Evolutionary conservation across 768 basidiomycete species (phyloP).

Genomic region (Boletus subcaerulescens): DNA sequence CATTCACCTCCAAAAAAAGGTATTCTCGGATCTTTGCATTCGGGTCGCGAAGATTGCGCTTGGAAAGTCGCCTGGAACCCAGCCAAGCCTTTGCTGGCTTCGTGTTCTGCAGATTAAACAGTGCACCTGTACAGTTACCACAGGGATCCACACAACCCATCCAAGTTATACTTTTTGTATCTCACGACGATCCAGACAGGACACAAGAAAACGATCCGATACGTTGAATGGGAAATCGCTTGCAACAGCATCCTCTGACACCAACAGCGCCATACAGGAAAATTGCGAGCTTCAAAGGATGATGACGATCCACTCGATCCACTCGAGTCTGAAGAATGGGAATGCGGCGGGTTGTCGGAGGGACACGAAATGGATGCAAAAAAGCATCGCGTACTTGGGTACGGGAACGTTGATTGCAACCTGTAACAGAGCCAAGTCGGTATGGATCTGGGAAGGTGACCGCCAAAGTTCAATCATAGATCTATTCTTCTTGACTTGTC

Average conservation of each 20-base stretch:
- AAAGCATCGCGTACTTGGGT: constrained; percentile 79
- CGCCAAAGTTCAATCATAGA: not conserved
- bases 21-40: not conserved
- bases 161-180: constrained; percentile 40
- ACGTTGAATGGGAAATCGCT: constrained; percentile 82
- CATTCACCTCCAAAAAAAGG: not conserved
- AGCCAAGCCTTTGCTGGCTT: constrained; percentile 73
- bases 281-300: constrained; percentile 46
- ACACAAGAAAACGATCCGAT: constrained; percentile 85
- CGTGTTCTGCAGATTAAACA: constrained; percentile 93
- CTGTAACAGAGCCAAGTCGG: constrained; percentile 94
- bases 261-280: constrained; percentile 90
- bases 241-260: constrained; percentile 92
- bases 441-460: constrained; percentile 98
- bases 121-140: constrained; percentile 80
- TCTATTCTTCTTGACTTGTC: not conserved
- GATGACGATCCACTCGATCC: constrained; percentile 30
- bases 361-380: constrained; percentile 99
- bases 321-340: constrained; percentile 68
- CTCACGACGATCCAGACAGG: constrained; percentile 73
- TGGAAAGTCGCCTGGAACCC: constrained; percentile 95
- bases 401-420: constrained; percentile 83
- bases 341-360: constrained; percentile 81
- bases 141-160: constrained; percentile 19
- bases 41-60: constrained; percentile 78